Percentiles rank a stretch among this genome's conserved stretches.
Conservation (phyloP, 169 alveolate genomes). For the Babesia bovis region DNA sequence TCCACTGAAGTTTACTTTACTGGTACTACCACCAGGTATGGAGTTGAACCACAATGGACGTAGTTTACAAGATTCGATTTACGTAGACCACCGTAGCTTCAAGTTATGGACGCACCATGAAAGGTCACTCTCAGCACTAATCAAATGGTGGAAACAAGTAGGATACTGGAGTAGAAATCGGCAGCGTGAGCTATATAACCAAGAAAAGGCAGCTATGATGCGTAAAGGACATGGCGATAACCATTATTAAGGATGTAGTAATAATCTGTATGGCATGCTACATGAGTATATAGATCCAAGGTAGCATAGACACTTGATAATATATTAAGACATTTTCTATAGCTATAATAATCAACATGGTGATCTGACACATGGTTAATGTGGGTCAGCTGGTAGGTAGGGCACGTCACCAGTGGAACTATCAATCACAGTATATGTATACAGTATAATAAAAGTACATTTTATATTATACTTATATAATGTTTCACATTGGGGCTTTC, state of each 20-base stretch:
- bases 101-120: slow-evolving; percentile 75
- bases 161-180: slow-evolving; percentile 82
- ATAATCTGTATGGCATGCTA: no score
- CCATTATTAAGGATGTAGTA: no score
- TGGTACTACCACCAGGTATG: slow-evolving; percentile 78
- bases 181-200: slow-evolving; percentile 69
- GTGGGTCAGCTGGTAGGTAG: no score
- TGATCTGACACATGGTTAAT: no score
- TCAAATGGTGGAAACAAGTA: slow-evolving; percentile 82
- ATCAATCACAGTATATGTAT: no score
- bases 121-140: slow-evolving; percentile 59
- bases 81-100: slow-evolving; percentile 76
- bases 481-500: slow-evolving; percentile 12
- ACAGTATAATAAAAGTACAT: no score
- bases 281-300: no score
- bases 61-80: slow-evolving; percentile 78
- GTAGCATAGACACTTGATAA: no score
- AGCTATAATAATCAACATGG: no score
- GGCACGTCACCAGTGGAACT: no score
- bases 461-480: no score
- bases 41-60: slow-evolving; percentile 51
- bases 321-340: no score
- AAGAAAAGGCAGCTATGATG: slow-evolving; percentile 66
- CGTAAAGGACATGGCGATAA: not conserved
- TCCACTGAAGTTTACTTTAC: slow-evolving; percentile 75